Base-by-base conservation (phyloP, 441 rosid species). In the Mallotus japonicus region DNA sequence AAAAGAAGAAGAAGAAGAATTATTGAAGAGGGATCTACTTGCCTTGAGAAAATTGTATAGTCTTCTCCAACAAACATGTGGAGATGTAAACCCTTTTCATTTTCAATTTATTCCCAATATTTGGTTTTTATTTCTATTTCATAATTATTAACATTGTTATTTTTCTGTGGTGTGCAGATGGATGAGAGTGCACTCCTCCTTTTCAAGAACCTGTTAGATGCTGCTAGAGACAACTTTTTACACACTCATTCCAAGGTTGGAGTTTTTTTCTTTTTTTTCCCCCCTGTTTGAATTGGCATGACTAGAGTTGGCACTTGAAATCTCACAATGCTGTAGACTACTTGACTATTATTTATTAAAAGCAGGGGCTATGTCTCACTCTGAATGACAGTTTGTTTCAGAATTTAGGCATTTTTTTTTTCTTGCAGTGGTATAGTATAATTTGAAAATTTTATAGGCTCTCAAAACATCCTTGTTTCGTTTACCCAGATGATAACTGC, bases 181-280 rank as follows among this genome's bases (percentile, higher is more conserved):
- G 82, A 82, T 55, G 75, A 78, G 2, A 70, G 72, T 49, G 56
- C 83, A 34, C 64, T 67, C 71, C 53, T 77, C 20, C 61, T 86
- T 22, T 70, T 84, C 28, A 86, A 83, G 76, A 65, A 74, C 44
- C 71, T 86, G 28, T 82, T 86, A 2, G 89, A 84, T 77, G 70
- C 76, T 67, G 82, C 84, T 16, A 75, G 81, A 15, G 73, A 76
- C 24, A 67, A 70, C 59, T 56, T 78, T 47, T 65, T 86, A 20
- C 32, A 59, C 63, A 72, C 73, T 54, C 62, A 75, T 62, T 66
- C 73, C 24, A 70, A 61, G 83, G 89, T 79, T 7, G 40, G 40
- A 0, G 28, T 55, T 42, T 42, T 14, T 54, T 10, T 14, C 2
- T n/a, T 8, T 6, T 61, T 34, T 61, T 61, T 19, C n/a, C 44